Evolutionary conservation across 176 grass and related monocot genomes (phyloP), one percentile per base, ranked within the genome.

Genomic region (Triticum turgidum): DNA sequence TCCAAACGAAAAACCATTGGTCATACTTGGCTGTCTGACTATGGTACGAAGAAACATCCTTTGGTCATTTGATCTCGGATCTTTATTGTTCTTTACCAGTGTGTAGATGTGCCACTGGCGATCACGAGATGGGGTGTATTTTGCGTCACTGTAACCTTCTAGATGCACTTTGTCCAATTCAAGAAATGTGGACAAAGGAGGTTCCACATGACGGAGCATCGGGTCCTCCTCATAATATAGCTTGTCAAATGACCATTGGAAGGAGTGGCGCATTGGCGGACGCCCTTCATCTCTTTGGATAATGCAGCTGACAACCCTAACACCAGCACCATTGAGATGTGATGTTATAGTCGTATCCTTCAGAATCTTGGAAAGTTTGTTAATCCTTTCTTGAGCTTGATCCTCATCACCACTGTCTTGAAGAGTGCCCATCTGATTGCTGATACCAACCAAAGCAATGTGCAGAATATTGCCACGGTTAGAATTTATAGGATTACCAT

Each of bases 341-440:
- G 92, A 91, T 80, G 89, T 91, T 81, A 94, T 59, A 77, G 84
- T 78, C 14, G 83, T 90, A 69, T 99, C 97, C 80, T 92, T 94
- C 92, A 99, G 91, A 89, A 91, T 96, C 80, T 99, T 99, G 2
- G 92, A 93, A 83, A 99, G 77, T 84, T 96, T 96, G 59, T 94
- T 88, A 80, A 99, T 85, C 82, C 97, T 94, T 92, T 96, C 97
- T 85, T 99, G 97, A 63, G 94, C 92, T 84, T 99, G 97, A 88
- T 99, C 97, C 77, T 99, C 97, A 73, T 99, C 97, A 66, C 97
- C 97, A 91, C 97, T 99, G 73, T 99, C 97, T 92, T 99, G 97
- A 76, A 99, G 94, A 65, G 87, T 91, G 73, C 97, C 91, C 97
- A 99, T 96, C 85, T 94, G 97, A 85, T 99, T 99, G 81, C 90